Evolutionary conservation across 441 rosid genomes (phyloP), one percentile per base, ranked within the genome.

Genomic region (Corymbia calophylla): DNA sequence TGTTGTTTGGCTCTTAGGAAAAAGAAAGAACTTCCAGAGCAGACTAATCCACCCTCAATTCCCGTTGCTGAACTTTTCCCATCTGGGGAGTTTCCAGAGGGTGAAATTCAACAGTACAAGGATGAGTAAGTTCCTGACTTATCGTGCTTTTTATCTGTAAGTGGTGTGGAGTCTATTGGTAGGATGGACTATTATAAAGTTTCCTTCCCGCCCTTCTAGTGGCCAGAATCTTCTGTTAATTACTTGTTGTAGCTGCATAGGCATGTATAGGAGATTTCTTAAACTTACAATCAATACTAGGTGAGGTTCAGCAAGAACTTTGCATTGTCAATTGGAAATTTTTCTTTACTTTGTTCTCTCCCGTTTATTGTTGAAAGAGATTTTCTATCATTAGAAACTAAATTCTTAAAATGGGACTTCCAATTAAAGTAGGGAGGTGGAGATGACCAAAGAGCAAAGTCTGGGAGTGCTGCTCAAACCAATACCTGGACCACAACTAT

Each of bases 1-100:
- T 60, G 47, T 87, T 88, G 15, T 87, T 53, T 92, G 87, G 90
- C 87, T 66, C 87, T 44, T 90, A 97, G 99, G 96, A 98, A 93
- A 93, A 98, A 97, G 98, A 96, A 96, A 92, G 99, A 95, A 90
- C 87, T 64, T 15, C 95, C 91, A 66, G 92, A 93, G 91, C 99
- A 98, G 93, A 95, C 98, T 90, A 92, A 96, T 92, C 99, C 99
- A 64, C 99, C 99, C 58, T 92, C 99, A 19, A 93, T 96, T 51
- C 97, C 99, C 70, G 92, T 97, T 66, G 82, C 49, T 89, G 95
- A 96, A 68, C 98, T 98, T 58, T 98, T 97, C 80, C 98, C 97
- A 17, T 95, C 98, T 88, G 97, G 96, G 53, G 99, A 97, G 82
- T 98, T 97, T 92, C 99, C 99, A 58, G 98, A 96, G 94, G 99